Base-by-base conservation (phyloP, 306 rosid species). In the Ziziphus jujuba region DNA sequence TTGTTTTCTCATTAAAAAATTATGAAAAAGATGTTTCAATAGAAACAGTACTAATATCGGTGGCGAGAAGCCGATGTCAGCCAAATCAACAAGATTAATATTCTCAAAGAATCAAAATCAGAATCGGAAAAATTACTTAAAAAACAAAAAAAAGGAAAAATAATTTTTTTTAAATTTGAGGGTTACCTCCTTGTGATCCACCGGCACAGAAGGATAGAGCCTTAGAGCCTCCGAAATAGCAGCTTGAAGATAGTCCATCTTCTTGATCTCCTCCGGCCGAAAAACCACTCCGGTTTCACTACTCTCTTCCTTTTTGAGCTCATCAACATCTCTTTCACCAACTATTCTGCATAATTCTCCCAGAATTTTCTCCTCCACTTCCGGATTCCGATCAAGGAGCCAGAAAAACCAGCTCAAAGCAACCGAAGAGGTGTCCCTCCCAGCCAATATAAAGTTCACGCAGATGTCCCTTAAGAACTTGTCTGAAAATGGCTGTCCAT, bases 351-450 rank as follows among this genome's bases (percentile, higher is more conserved):
- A 77, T 13, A 86, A 56, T 74, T 93, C 98, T 31, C 7, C 81
- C 14, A 93, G 36, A 49, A 88, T 90, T 40, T 60, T 83, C 67
- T 77, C 75, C 61, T 90, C 98, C 72, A 86, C 96, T 9, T 51
- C 66, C 11, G 89, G 95, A 62, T 90, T 87, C 65, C 67, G 76
- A 60, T 83, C 71, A 66, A 93, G 77, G 76, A 88, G 73, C 97
- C 93, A 90, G 81, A 93, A 93, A 71, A 93, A 93, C 98, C 98
- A 93, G 75, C 91, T 90, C 80, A 93, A 56, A 14, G 98, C 98
- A 19, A 93, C 98, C 2, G 98, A 93, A 58, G 98, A 93, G 31
- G 98, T 93, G 76, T 93, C 98, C 56, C 98, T 81, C 45, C 98
- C 98, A 2, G 98, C 98, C 15, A 93, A 75, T 43, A 93, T 86